phyloP scores from a whole-genome alignment of 192 early-diverging fungal species.

The Nowakowskiella sp. region DNA sequence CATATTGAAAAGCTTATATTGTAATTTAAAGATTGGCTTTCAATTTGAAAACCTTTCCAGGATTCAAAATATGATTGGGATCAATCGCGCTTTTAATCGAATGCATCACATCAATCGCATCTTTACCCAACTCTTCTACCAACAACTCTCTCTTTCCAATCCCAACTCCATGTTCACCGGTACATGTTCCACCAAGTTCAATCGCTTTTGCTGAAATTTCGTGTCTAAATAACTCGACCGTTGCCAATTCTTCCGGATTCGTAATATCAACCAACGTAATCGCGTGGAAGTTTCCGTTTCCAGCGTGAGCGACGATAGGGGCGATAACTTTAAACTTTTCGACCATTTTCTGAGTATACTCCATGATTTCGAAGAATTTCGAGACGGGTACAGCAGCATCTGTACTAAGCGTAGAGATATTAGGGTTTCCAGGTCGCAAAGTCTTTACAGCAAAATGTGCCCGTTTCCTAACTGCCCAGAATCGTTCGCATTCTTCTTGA shows the following conservation, averaged over 20 bases:
- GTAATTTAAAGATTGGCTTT: too few species aligned
- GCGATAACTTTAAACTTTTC: constrained; percentile 19
- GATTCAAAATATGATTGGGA: too few species aligned
- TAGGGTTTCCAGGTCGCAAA: constrained; percentile 15
- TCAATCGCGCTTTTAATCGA: constrained; percentile 72
- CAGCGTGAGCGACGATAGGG: constrained; percentile 37
- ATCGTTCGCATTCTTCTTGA: constrained; percentile 21
- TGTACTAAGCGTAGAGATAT: constrained; percentile 55
- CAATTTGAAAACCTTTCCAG: too few species aligned
- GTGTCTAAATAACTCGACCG: constrained; percentile 40
- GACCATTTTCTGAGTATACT: constrained; percentile 35
- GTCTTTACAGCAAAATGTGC: constrained; percentile 30
- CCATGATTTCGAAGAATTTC: constrained; percentile 37
- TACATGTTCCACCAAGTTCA: constrained; percentile 48
- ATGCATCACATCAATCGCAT: constrained; percentile 70
- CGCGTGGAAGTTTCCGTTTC: constrained; percentile 59
- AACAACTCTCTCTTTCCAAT: constrained; percentile 39
- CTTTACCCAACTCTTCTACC: constrained; percentile 19
- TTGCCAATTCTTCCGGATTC: constrained; percentile 31
- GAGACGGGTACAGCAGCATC: constrained; percentile 61
- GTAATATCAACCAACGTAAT: constrained; percentile 37
- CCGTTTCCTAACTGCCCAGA: constrained; percentile 51
- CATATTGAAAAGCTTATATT: too few species aligned
- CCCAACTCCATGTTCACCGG: constrained; percentile 59
- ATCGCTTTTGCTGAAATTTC: constrained; percentile 38